Base-by-base conservation (phyloP, 2,329 filamentous ascomycete genomes). In the Diaporthe vexans region DNA sequence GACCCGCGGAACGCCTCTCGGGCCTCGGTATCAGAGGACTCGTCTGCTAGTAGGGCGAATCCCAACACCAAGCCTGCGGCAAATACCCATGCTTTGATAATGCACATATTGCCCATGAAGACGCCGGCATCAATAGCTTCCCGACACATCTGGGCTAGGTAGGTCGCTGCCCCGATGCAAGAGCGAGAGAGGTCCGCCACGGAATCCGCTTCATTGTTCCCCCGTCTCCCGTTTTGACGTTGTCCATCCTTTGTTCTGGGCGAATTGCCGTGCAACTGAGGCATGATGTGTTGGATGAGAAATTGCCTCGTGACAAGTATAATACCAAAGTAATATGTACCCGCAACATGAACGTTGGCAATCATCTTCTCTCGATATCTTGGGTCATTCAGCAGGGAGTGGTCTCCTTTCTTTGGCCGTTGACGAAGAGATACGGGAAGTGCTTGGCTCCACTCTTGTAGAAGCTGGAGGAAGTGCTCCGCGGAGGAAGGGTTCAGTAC, bases 261-360 rank as follows among this genome's bases (percentile, higher is more conserved):
- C 6, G 69, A 26, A 17, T 54, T 21, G 15, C 73, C 57, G 11
- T 74, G 48, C 19, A 72, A 43, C 37, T 57, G 61, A 11, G 67
- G 72, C 72, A 77, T 76, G n/a, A 76, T 52, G 21, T 76, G 72
- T 5, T 73, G 74, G 19, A 77, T 76, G 0, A 78, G 72, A 11
- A 78, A 72, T 26, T 73, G 76, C 13, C 77, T 70, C 5, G 77
- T 78, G 43, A 77, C 73, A 4, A 78, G 73, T 4, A 76, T 77
- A 24, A 78, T 76, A 35, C 75, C 77, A 70, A 78, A 78, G 58
- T 78, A 78, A 51, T 78, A 78, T 4, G 75, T 72, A n/a, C 77
- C 74, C 19, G 76, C 73, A 0, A 76, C 73, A 51, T 78, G 77
- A 7, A 78, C 70, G 9, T 74, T 75, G 19, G 75, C 77, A 43